Evolutionary conservation across 2,329 filamentous ascomycete genomes (phyloP), one percentile per base, ranked within the genome.

Genomic region (Geosmithia morbida): DNA sequence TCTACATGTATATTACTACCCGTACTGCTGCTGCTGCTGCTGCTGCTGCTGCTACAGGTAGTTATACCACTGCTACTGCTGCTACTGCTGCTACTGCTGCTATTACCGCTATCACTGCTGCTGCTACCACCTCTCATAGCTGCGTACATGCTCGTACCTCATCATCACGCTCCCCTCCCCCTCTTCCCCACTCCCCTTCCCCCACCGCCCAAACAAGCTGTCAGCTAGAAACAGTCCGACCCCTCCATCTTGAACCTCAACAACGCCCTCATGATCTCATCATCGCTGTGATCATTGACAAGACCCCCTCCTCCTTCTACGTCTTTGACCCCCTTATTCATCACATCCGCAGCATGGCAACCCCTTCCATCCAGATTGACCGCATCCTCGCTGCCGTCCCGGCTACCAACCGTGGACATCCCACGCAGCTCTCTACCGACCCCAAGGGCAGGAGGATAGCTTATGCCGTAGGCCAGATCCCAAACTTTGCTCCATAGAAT

Each of bases 401-500:
- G 47, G 80, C 79, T 48, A 96, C 90, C 26, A 80, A 78, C 48
- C 80, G 92, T 54, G 90, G 89, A 50, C 83, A 89, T 62, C 84
- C 90, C 50, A 96, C 90, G 13, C 87, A 87, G 60, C 81, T 98
- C 45, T 94, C 87, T 39, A 77, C 81, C 42, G 90, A 97, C 64
- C 68, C 83, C 52, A 95, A 94, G 65, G 90, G 92, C 54, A 84
- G 96, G 68, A 79, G 87, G 54, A 82, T 98, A 67, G 85, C 87
- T 50, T 98, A 98, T 65, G 87, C 90, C 51, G 88, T 94, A 73
- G 64, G 81, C 66, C 46, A 41, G 14, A n/a, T n/a, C n/a, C n/a
- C n/a, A n/a, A n/a, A n/a, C n/a, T n/a, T n/a, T n/a, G n/a, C n/a
- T n/a, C n/a, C n/a, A n/a, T n/a, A n/a, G n/a, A n/a, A n/a, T n/a